Conservation (phyloP, 331 rosid species). For the Spiraea crenata region DNA sequence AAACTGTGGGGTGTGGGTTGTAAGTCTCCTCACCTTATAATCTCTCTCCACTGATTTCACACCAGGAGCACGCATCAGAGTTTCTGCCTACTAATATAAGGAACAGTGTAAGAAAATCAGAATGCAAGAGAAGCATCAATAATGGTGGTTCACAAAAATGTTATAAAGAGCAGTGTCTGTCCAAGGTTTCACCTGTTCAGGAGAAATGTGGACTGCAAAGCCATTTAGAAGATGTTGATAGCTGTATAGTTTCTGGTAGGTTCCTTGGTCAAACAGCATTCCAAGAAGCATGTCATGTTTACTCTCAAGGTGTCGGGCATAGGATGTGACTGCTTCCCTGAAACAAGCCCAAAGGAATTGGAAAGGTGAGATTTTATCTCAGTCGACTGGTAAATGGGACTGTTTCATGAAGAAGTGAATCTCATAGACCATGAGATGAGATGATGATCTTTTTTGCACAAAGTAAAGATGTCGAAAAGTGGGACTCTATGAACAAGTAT, state of each 20-base stretch:
- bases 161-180: constrained; percentile 22
- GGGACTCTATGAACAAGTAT: not conserved
- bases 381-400: constrained; percentile 9
- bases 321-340: constrained; percentile 82
- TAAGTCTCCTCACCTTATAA: constrained; percentile 90
- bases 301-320: constrained; percentile 82
- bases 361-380: constrained; percentile 7
- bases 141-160: constrained; percentile 11
- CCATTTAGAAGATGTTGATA: constrained; percentile 96
- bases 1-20: constrained; percentile 97
- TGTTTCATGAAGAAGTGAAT: constrained; percentile 11
- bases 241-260: constrained; percentile 84
- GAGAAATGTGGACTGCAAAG: constrained; percentile 86
- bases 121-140: constrained; percentile 32
- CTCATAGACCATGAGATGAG: not conserved
- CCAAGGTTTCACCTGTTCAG: constrained; percentile 81
- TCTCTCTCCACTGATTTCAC: constrained; percentile 91
- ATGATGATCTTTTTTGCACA: not conserved
- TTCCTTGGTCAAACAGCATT: constrained; percentile 75
- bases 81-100: constrained; percentile 90
- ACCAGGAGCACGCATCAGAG: constrained; percentile 73
- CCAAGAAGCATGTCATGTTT: constrained; percentile 95
- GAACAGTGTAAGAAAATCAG: constrained; percentile 38
- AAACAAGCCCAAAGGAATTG: constrained; percentile 28
- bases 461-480: not conserved